Base-by-base conservation (phyloP, 495 filamentous ascomycete species). In the Penicillium malachiteum region DNA sequence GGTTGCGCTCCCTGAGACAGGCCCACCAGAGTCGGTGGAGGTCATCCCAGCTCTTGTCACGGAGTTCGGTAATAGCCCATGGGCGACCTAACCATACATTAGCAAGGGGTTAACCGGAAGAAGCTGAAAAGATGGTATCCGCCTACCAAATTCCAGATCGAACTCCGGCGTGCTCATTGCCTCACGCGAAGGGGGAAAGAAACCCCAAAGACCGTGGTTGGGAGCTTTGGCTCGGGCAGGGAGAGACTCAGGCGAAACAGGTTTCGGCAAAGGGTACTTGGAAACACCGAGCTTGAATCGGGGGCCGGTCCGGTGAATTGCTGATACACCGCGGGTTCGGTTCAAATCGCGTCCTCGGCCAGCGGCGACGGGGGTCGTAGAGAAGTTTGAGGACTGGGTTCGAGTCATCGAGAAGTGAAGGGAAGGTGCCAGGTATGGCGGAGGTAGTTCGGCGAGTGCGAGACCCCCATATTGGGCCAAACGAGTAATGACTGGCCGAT, bases 21-120 rank as follows among this genome's bases (percentile, higher is more conserved):
- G 91, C 84, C 89, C 91, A 97, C 94, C 94, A 99, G 55, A 99
- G 79, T 49, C 72, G 73, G 66, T 97, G 92, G 45, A 99, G 75
- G 70, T 97, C 93, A 41, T 97, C 91, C 91, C 91, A 99, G 52
- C 84, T 87, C 74, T 96, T 96, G 45, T 80, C 72, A 37, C 92
- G 83, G 49, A 99, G 81, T 73, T 99, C 95, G 74, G 89, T 85
- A n/a, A 87, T 84, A 31, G 78, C 81, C 95, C 95, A 99, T 30
- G 81, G 70, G 44, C 94, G 86, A 32, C 94, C 87, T 88, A 49
- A 49, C 38, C 8, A 5, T 38, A 26, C 44, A 5, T 46, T 7
- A 48, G 32, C 21, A 18, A 12, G 21, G 21, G 17, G 10, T 30
- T 48, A 33, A 6, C 12, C 39, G 18, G 17, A 17, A 31, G 34